These are phyloP conservation scores for Hondaea fermentalgiana DNA, from an alignment of 108 stramenopile genomes.

Conservation along the genomic window DNA sequence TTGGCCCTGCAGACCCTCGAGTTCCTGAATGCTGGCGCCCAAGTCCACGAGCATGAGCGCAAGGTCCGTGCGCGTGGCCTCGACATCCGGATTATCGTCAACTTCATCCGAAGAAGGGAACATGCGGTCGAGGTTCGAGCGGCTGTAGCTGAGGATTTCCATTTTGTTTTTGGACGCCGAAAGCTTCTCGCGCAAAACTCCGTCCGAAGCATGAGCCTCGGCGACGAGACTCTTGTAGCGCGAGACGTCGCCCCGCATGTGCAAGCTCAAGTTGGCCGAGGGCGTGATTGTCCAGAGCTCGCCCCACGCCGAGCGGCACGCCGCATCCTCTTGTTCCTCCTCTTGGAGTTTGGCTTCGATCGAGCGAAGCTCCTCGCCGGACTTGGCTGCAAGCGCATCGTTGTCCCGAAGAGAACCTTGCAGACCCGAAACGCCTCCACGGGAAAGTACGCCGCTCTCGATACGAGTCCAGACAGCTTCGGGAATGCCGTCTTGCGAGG, in stretches of 20 bases:
- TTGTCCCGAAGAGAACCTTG: neutral
- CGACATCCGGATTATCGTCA: neutral
- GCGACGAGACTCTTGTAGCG: neutral
- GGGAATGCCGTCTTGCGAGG: conserved; percentile 3
- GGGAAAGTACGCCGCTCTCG: neutral
- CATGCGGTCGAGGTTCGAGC: neutral
- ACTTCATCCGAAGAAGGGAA: neutral
- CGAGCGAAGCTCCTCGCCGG: neutral
- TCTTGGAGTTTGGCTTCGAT: neutral
- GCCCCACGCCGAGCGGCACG: neutral
- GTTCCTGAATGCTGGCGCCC: neutral
- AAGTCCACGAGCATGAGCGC: neutral
- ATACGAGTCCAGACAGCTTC: conserved; percentile 1
- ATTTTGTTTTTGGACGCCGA: neutral
- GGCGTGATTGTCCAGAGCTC: neutral
- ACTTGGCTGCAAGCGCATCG: neutral
- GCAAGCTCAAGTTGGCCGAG: neutral
- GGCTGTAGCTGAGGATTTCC: neutral
- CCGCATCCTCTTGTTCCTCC: neutral
- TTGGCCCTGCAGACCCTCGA: neutral
- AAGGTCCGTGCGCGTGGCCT: neutral
- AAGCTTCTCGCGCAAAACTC: neutral
- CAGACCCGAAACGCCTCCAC: neutral
- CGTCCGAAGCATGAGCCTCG: neutral
- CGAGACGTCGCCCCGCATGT: neutral